Evolutionary conservation across 2,329 filamentous ascomycete genomes (phyloP).

Genomic region (Trichoderma atroviride): DNA sequence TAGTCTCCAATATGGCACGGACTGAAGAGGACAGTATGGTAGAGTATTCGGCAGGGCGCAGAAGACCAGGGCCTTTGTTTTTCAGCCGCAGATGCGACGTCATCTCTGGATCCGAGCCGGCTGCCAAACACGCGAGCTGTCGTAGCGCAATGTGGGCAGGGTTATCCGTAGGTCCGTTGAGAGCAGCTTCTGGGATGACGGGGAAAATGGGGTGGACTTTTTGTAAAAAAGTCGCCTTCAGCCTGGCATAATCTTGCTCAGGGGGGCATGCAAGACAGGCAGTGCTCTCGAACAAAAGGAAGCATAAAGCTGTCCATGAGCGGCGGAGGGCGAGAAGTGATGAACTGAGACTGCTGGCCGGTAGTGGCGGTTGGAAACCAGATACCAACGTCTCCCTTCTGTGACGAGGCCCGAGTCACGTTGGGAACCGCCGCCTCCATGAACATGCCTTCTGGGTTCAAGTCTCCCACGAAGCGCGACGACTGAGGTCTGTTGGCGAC

Average conservation of each 20-base stretch:
- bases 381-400: constrained; percentile 58
- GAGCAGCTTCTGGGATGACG: constrained; percentile 47
- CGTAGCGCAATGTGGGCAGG: constrained; percentile 50
- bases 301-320: constrained; percentile 46
- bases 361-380: constrained; percentile 48
- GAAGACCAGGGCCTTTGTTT: constrained; percentile 42
- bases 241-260: constrained; percentile 47
- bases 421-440: constrained; percentile 53
- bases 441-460: constrained; percentile 64
- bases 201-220: constrained; percentile 60
- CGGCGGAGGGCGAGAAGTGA: constrained; percentile 43
- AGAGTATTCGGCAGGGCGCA: constrained; percentile 53
- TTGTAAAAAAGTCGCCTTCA: constrained; percentile 52
- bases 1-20: constrained; percentile 54
- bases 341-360: constrained; percentile 42
- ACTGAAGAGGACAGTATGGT: constrained; percentile 52
- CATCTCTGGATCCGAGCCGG: constrained; percentile 53
- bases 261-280: constrained; percentile 54
- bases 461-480: constrained; percentile 59
- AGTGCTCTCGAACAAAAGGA: constrained; percentile 50
- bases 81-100: constrained; percentile 49
- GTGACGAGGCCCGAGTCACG: constrained; percentile 42
- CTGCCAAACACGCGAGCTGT: constrained; percentile 59
- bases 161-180: constrained; percentile 38
- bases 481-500: constrained; percentile 35